Evolutionary conservation across 169 alveolate species (phyloP).

Genomic region (Plasmodium inui): DNA sequence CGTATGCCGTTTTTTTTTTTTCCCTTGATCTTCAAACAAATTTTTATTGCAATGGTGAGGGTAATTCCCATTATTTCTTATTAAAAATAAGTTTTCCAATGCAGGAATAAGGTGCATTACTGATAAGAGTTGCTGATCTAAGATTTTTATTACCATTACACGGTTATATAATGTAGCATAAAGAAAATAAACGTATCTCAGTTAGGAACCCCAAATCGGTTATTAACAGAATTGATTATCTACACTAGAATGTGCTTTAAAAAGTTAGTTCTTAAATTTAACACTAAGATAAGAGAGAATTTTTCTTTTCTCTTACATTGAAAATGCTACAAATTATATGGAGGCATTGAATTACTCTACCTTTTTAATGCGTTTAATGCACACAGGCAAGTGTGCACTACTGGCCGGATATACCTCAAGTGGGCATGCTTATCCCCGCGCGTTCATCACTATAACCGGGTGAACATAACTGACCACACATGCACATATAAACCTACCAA

Average conservation of each 20-base stretch:
- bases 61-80: background rate
- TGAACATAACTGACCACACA: background rate
- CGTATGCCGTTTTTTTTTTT: background rate
- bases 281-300: background rate
- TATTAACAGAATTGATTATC: background rate
- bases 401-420: background rate
- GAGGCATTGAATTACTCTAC: background rate
- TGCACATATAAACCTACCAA: background rate
- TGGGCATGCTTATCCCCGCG: background rate
- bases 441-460: background rate
- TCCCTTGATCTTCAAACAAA: background rate
- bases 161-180: background rate
- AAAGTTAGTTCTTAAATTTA: background rate
- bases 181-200: background rate
- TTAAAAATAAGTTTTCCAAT: background rate
- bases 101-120: slow-evolving; percentile 3
- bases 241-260: background rate
- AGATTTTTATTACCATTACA: background rate
- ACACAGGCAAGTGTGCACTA: background rate
- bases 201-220: background rate
- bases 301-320: background rate
- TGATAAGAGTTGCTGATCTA: background rate
- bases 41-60: background rate
- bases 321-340: background rate
- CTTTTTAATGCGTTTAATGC: background rate